Evolutionary conservation across 306 rosid genomes (phyloP).

Genomic region (Trichosanthes cucumerina): DNA sequence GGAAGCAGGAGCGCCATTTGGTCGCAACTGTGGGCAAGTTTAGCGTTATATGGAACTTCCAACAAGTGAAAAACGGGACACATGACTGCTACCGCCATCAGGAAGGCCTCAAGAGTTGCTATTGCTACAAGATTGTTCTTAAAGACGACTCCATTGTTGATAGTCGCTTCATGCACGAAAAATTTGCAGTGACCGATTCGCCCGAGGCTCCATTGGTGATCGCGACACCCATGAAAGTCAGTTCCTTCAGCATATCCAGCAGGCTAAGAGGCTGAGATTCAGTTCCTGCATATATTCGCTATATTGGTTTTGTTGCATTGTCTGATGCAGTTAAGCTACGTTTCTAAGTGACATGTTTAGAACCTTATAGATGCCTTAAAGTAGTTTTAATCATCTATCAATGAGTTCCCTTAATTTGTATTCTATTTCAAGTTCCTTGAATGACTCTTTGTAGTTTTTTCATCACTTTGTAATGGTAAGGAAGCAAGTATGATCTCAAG

Average conservation of each 20-base stretch:
- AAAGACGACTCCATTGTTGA: slow-evolving; percentile 96
- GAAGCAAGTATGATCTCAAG: neutral
- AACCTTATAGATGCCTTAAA: neutral
- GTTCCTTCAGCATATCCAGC: slow-evolving; percentile 93
- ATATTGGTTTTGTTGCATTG: slow-evolving; percentile 24
- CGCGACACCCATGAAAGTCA: slow-evolving; percentile 94
- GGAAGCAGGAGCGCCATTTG: slow-evolving; percentile 94
- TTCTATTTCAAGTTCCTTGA: neutral
- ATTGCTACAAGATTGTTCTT: slow-evolving; percentile 89
- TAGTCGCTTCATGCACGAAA: slow-evolving; percentile 93
- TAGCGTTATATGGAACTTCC: slow-evolving; percentile 98
- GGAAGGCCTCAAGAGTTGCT: slow-evolving; percentile 94
- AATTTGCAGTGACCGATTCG: slow-evolving; percentile 77
- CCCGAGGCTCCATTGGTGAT: slow-evolving; percentile 97
- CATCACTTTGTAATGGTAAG: neutral
- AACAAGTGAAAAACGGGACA: slow-evolving; percentile 79
- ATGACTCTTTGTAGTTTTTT: neutral
- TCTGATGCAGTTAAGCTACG: slow-evolving; percentile 12
- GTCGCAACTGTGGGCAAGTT: slow-evolving; percentile 97
- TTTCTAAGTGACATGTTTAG: slow-evolving; percentile 9
- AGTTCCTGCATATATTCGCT: neutral
- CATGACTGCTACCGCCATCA: slow-evolving; percentile 86
- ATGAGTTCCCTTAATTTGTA: slow-evolving; percentile 1
- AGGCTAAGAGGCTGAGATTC: slow-evolving; percentile 25
- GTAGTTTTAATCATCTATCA: neutral